phyloP scores from a whole-genome alignment of 108 stramenopile genomes.

The Nannochloropsis salina region DNA sequence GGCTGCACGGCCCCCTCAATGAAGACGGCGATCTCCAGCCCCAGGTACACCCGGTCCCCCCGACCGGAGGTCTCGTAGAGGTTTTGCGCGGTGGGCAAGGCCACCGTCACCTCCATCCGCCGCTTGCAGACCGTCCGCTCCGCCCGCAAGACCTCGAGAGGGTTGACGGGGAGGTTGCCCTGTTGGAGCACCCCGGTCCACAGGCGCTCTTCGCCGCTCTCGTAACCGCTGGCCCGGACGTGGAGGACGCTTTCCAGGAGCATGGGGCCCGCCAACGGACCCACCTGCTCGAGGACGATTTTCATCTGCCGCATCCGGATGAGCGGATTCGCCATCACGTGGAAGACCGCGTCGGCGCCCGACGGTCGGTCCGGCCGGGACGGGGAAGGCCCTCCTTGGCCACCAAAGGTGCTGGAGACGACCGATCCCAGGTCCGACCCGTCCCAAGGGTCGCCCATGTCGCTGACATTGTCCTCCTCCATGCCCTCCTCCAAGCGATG shows the following conservation, averaged over 20 bases:
- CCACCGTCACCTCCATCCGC: neutral
- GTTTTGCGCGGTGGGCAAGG: neutral
- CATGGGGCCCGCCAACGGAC: neutral
- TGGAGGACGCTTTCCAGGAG: neutral
- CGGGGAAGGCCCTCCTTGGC: neutral
- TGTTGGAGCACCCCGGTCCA: neutral
- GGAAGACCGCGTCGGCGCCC: slow-evolving; percentile 10
- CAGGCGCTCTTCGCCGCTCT: neutral
- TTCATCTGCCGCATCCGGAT: neutral
- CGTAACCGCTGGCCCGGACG: neutral
- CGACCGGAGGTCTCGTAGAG: neutral
- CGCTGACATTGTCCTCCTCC: neutral
- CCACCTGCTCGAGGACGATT: neutral
- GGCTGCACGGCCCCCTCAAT: neutral
- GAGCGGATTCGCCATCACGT: slow-evolving; percentile 1
- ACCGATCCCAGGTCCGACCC: neutral
- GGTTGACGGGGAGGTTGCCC: neutral
- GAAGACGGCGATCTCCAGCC: neutral
- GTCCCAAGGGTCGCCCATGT: neutral
- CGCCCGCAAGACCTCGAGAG: neutral
- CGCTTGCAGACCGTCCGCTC: neutral
- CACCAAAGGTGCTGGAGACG: neutral
- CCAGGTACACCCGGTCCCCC: neutral
- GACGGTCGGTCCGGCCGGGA: neutral
- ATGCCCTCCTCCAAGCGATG: neutral